Evolutionary conservation across 1,284 basidiomycete genomes (phyloP).

Genomic region (Hemileia vastatrix): DNA sequence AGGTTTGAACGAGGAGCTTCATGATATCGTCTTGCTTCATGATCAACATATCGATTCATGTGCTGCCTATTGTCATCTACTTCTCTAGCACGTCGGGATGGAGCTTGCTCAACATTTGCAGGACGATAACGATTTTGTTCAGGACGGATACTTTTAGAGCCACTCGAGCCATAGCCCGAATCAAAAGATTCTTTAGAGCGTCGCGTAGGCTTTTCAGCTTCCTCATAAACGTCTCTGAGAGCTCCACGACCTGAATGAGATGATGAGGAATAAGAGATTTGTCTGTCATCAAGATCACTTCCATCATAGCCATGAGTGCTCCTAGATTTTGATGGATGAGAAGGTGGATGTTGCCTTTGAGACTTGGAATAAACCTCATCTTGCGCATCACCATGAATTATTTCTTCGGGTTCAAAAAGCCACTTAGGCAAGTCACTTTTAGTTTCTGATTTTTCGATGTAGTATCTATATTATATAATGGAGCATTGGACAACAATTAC

Average conservation of each 20-base stretch:
- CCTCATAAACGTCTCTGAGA: not conserved
- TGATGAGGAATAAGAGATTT: slow-evolving; percentile 7
- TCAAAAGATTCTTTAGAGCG: slow-evolving; percentile 13
- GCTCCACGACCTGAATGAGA: not conserved
- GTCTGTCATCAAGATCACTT: not conserved
- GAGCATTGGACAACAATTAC: not conserved
- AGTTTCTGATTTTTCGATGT: slow-evolving; percentile 14
- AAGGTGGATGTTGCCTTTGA: not conserved
- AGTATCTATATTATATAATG: not conserved
- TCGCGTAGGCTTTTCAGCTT: no score
- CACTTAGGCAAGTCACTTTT: slow-evolving; percentile 15
- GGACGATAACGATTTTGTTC: no score
- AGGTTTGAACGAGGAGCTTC: no score
- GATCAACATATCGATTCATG: no score
- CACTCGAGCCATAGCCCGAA: slow-evolving; percentile 19
- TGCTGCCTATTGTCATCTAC: no score
- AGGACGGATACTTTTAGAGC: no score
- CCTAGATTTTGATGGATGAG: not conserved
- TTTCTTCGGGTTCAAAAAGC: slow-evolving; percentile 12
- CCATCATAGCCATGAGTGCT: not conserved
- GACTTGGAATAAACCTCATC: not conserved
- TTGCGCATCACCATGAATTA: not conserved
- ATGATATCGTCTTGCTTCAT: no score
- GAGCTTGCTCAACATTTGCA: no score
- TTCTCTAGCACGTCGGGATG: not conserved